phyloP scores from a whole-genome alignment of 176 grass and related monocot species.

The Puya raimondii region DNA sequence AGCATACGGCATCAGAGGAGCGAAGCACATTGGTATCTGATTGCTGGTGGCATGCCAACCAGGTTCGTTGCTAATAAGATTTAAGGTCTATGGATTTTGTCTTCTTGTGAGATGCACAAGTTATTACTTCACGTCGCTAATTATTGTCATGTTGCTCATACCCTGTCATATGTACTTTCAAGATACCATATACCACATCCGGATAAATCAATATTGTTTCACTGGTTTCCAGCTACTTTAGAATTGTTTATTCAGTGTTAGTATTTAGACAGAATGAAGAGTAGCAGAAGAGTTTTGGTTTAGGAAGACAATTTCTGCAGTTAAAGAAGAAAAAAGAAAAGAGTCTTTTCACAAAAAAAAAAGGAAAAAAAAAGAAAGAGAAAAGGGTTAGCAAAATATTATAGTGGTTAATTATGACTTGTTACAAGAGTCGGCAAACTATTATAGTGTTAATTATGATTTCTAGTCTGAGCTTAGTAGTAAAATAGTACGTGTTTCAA shows the following conservation, averaged over 20 bases:
- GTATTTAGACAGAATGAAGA: neutral
- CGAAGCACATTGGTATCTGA: slow-evolving; percentile 32
- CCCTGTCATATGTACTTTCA: neutral
- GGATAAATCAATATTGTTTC: neutral
- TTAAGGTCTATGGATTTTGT: neutral
- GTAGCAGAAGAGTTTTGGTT: no score
- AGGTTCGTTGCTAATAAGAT: slow-evolving; percentile 32
- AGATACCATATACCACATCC: neutral
- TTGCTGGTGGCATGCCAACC: slow-evolving; percentile 63
- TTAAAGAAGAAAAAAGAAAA: no score
- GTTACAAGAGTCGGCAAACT: no score
- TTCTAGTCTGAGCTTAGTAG: no score
- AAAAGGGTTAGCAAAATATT: no score
- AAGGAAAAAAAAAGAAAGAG: no score
- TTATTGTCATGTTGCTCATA: neutral
- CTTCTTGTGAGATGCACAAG: neutral
- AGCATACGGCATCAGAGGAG: slow-evolving; percentile 28
- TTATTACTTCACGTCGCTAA: neutral
- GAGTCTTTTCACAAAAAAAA: no score
- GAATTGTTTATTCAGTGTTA: neutral
- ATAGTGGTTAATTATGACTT: no score
- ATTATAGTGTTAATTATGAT: no score
- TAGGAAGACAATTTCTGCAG: no score
- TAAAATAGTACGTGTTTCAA: no score
- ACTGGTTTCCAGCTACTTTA: neutral